phyloP scores from a whole-genome alignment of 176 grass and related monocot species.

The Triticum dicoccoides region DNA sequence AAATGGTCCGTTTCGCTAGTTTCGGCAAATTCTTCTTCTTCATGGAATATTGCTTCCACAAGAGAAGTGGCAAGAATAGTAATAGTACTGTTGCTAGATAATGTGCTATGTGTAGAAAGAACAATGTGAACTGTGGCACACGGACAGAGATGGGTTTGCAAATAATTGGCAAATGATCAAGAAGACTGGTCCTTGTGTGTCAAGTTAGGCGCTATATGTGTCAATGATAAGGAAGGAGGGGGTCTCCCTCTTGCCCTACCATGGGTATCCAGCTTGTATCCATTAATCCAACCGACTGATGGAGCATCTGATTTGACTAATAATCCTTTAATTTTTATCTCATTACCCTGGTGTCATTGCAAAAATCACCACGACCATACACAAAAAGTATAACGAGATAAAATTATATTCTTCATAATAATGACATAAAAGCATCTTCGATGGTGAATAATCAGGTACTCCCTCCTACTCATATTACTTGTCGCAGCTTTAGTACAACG shows the following conservation, averaged over 20 bases:
- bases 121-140: not conserved
- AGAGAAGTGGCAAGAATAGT: not conserved
- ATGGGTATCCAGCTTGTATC: slow-evolving; percentile 39
- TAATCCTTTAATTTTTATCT: not conserved
- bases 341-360: not conserved
- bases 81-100: not conserved
- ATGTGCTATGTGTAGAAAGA: slow-evolving; percentile 4
- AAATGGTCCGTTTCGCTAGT: not conserved
- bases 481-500: too few species aligned
- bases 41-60: not conserved
- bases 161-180: not conserved
- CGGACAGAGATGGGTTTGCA: too few species aligned
- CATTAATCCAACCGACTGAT: slow-evolving; percentile 18
- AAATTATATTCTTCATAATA: too few species aligned
- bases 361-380: not conserved
- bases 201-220: slow-evolving; percentile 30
- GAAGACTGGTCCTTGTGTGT: slow-evolving; percentile 4
- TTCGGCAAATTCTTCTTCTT: not conserved
- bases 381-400: not conserved
- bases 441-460: not conserved
- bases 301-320: slow-evolving; percentile 17
- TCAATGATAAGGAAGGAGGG: slow-evolving; percentile 33
- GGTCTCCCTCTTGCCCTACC: slow-evolving; percentile 28
- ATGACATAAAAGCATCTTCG: not conserved
- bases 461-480: too few species aligned